phyloP scores from a whole-genome alignment of 768 basidiomycete genomes.

The Russula griseocarnosa region DNA sequence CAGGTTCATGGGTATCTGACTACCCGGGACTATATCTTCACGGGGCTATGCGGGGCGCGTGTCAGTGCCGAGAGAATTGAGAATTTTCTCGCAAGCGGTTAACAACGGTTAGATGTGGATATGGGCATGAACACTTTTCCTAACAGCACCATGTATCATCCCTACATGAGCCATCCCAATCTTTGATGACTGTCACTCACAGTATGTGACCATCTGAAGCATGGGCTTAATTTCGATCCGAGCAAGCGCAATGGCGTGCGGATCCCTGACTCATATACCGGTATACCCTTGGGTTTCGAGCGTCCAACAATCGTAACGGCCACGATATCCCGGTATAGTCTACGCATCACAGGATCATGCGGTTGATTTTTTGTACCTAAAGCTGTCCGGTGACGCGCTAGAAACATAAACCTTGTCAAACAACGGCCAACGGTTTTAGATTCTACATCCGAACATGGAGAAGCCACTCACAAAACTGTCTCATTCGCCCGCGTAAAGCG shows the following conservation, averaged over 20 bases:
- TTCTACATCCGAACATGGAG: slow-evolving; percentile 4
- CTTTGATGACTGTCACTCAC: not conserved
- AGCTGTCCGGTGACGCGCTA: not conserved
- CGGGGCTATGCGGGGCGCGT: not conserved
- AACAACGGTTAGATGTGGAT: not conserved
- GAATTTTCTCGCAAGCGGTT: not conserved
- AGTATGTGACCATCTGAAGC: not conserved
- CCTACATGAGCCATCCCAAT: not conserved
- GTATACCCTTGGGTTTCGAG: not conserved
- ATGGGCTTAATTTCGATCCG: not conserved
- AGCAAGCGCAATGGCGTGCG: not conserved
- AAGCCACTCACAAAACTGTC: not conserved
- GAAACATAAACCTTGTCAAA: slow-evolving; percentile 1
- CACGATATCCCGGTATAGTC: not conserved
- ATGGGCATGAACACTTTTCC: not conserved
- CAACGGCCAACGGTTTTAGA: not conserved
- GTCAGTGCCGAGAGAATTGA: not conserved
- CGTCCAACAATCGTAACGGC: not conserved
- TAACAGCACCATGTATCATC: not conserved
- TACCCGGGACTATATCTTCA: not conserved
- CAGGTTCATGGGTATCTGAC: not conserved
- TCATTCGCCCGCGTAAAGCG: not conserved
- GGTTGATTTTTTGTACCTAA: not conserved
- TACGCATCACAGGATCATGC: not conserved
- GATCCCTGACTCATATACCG: not conserved